Conservation (phyloP, 306 rosid genomes). For the Trifolium subterraneum region DNA sequence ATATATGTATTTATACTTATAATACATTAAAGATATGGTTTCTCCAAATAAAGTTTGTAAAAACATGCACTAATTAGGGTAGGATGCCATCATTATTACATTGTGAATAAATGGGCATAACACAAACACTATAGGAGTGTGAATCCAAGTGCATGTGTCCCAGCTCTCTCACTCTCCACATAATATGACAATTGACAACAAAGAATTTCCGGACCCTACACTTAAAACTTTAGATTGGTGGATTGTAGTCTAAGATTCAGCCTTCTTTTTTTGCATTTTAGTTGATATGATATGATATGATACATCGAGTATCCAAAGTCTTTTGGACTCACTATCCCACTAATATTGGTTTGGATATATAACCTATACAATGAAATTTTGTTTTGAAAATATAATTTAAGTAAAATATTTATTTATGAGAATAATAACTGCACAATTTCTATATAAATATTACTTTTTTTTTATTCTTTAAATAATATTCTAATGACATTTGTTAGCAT, state of each 20-base stretch:
- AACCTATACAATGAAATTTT: too few species aligned
- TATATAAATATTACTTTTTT: too few species aligned
- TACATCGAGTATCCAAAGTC: neutral
- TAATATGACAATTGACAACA: slow-evolving; percentile 33
- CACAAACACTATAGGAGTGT: neutral
- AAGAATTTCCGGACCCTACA: slow-evolving; percentile 31
- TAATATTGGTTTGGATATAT: neutral
- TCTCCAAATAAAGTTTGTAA: too few species aligned
- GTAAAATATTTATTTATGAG: too few species aligned
- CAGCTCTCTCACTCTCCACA: slow-evolving; percentile 3
- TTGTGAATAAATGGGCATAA: neutral
- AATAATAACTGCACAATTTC: too few species aligned
- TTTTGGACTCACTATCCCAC: neutral
- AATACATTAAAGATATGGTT: too few species aligned
- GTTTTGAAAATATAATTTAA: too few species aligned
- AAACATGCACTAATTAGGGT: neutral
- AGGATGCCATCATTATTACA: neutral
- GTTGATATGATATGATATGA: neutral
- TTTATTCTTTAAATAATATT: too few species aligned
- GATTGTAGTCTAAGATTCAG: slow-evolving; percentile 36
- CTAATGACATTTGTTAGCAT: too few species aligned
- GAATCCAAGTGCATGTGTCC: slow-evolving; percentile 2
- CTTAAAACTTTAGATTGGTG: slow-evolving; percentile 31
- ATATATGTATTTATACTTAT: too few species aligned
- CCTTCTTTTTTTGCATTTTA: neutral